A percentile compares a stretch with the other conserved stretches of the same genome.
Evolutionary conservation across 768 basidiomycete species (phyloP).

Genomic region (Nidula microcarpa): DNA sequence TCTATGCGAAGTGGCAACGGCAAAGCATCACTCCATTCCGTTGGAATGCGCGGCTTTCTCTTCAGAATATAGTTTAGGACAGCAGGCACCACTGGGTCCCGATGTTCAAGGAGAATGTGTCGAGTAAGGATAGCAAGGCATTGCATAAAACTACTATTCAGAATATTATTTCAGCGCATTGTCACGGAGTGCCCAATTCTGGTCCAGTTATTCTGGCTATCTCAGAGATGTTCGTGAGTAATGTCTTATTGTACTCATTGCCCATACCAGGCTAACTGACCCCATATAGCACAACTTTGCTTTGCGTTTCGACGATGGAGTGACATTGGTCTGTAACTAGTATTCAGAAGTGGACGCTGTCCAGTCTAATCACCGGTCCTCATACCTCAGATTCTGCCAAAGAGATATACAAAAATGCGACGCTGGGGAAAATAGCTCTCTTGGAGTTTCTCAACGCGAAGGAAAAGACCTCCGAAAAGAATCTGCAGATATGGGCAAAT

Average conservation of each 20-base stretch:
- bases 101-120: slow-evolving; percentile 34
- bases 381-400: slow-evolving; percentile 50
- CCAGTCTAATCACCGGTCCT: slow-evolving; percentile 3
- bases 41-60: slow-evolving; percentile 55
- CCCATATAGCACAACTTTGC: slow-evolving; percentile 48
- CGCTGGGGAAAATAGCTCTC: slow-evolving; percentile 51
- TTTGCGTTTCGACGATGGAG: slow-evolving; percentile 71
- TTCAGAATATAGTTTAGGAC: slow-evolving; percentile 5
- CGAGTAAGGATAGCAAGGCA: slow-evolving; percentile 17
- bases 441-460: slow-evolving; percentile 41
- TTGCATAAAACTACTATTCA: not conserved
- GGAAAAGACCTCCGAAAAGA: slow-evolving; percentile 31
- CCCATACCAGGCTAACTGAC: slow-evolving; percentile 31
- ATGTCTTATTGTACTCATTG: not conserved
- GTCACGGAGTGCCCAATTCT: slow-evolving; percentile 75
- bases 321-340: slow-evolving; percentile 49
- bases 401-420: slow-evolving; percentile 65
- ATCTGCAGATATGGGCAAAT: slow-evolving; percentile 23
- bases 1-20: slow-evolving; percentile 75
- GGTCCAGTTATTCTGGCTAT: slow-evolving; percentile 86
- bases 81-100: slow-evolving; percentile 5
- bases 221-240: slow-evolving; percentile 72
- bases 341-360: slow-evolving; percentile 11
- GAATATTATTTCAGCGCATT: slow-evolving; percentile 47
- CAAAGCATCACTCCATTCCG: slow-evolving; percentile 61